Conservation (phyloP, 441 rosid genomes). For the Croton laevigatus region DNA sequence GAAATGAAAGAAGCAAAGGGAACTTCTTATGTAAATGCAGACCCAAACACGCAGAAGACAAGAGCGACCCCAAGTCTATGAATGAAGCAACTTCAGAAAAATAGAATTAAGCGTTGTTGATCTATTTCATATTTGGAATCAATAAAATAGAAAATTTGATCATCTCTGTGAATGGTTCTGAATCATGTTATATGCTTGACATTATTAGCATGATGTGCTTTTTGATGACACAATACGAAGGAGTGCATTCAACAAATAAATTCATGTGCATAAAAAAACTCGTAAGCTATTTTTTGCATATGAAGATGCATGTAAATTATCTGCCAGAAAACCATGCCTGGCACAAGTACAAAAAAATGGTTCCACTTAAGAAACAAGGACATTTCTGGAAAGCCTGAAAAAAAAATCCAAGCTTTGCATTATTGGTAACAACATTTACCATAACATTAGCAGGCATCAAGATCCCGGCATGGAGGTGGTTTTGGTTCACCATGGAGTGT, state of each 20-base stretch:
- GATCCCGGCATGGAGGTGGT: constrained; percentile 92
- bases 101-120: neutral
- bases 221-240: neutral
- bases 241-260: neutral
- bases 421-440: constrained; percentile 38
- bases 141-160: neutral
- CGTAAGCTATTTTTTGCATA: constrained; percentile 19
- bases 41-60: neutral
- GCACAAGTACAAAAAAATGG: constrained; percentile 27
- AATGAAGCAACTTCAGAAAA: neutral
- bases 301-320: constrained; percentile 21
- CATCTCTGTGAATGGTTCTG: neutral
- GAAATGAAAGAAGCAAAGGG: neutral
- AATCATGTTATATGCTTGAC: neutral
- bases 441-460: constrained; percentile 77
- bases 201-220: neutral
- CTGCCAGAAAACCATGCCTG: constrained; percentile 27
- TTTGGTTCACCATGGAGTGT: constrained; percentile 76
- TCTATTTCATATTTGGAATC: neutral
- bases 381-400: constrained; percentile 22
- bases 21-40: neutral
- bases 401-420: constrained; percentile 34
- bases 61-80: neutral
- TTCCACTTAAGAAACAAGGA: constrained; percentile 26
- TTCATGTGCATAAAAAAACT: constrained; percentile 6